Percentiles rank a stretch among this genome's conserved stretches.
These are phyloP conservation scores for Entrophospora sp. DNA, from an alignment of 192 early-diverging fungal species.

Conservation along the genomic window DNA sequence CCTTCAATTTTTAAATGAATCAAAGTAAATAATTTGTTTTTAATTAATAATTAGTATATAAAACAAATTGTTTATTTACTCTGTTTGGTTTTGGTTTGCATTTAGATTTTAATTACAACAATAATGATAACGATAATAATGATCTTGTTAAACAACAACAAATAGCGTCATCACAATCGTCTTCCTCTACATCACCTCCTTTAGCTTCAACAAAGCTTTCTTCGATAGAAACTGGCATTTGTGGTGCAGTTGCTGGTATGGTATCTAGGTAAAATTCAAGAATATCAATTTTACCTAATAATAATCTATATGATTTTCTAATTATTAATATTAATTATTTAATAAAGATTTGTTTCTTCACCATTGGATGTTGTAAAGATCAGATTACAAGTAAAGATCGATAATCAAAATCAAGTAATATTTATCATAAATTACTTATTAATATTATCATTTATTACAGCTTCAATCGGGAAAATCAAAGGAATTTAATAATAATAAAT, in stretches of 20 bases:
- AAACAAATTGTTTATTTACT: no score
- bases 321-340: background rate
- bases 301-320: background rate
- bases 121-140: no score
- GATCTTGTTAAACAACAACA: no score
- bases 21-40: no score
- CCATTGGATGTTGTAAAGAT: slow-evolving; percentile 96
- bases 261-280: background rate
- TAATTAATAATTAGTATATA: no score
- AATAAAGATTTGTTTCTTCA: slow-evolving; percentile 63
- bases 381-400: slow-evolving; percentile 48
- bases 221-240: slow-evolving; percentile 1
- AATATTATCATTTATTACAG: background rate
- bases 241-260: slow-evolving; percentile 8
- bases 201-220: background rate
- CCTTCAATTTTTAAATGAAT: no score
- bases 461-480: slow-evolving; percentile 24
- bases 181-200: no score
- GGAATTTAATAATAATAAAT: background rate
- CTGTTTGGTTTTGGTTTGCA: no score
- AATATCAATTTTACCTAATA: background rate
- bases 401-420: background rate
- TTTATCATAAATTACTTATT: background rate
- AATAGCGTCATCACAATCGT: no score
- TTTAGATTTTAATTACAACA: no score